Percentiles rank a stretch among this genome's conserved stretches.
phyloP scores from a whole-genome alignment of 2,329 filamentous ascomycete species.

The Tolypocladium ovalisporum region DNA sequence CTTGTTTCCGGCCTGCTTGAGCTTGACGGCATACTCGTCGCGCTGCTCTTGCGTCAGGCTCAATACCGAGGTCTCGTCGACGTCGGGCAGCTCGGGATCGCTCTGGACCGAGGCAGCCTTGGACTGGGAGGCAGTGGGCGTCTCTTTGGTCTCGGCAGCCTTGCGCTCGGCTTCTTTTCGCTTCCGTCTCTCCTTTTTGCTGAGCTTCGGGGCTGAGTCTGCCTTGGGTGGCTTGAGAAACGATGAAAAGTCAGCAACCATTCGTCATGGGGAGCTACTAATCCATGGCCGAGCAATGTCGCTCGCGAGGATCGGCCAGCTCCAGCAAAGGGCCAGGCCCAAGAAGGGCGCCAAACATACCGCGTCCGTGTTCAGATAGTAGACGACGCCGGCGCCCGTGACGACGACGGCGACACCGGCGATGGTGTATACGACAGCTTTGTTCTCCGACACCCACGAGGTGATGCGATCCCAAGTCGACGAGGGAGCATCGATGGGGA shows the following conservation, averaged over 20 bases:
- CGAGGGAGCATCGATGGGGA: conserved; percentile 46
- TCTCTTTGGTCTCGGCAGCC: conserved; percentile 32
- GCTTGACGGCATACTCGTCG: conserved; percentile 76
- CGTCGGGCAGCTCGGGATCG: conserved; percentile 60
- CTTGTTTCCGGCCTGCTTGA: conserved; percentile 94
- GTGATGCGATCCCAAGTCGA: conserved; percentile 84
- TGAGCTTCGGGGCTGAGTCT: conserved; percentile 55
- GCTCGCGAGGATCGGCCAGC: neutral
- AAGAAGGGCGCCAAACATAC: conserved; percentile 24
- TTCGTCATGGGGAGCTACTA: neutral
- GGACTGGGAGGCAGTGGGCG: conserved; percentile 26
- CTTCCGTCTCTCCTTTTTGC: conserved; percentile 84
- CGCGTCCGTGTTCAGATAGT: conserved; percentile 63
- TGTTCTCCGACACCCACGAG: conserved; percentile 90
- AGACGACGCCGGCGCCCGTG: conserved; percentile 82
- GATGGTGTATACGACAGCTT: conserved; percentile 90
- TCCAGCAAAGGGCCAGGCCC: neutral
- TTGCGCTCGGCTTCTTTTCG: conserved; percentile 67
- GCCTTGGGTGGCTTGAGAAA: conserved; percentile 29
- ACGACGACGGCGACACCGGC: conserved; percentile 89
- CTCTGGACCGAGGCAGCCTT: conserved; percentile 42
- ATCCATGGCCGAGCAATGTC: neutral
- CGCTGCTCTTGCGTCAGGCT: conserved; percentile 52
- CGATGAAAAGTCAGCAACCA: neutral
- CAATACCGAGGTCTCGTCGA: conserved; percentile 45